Base-by-base conservation (phyloP, 2,329 filamentous ascomycete genomes). In the Drechslera avenae region DNA sequence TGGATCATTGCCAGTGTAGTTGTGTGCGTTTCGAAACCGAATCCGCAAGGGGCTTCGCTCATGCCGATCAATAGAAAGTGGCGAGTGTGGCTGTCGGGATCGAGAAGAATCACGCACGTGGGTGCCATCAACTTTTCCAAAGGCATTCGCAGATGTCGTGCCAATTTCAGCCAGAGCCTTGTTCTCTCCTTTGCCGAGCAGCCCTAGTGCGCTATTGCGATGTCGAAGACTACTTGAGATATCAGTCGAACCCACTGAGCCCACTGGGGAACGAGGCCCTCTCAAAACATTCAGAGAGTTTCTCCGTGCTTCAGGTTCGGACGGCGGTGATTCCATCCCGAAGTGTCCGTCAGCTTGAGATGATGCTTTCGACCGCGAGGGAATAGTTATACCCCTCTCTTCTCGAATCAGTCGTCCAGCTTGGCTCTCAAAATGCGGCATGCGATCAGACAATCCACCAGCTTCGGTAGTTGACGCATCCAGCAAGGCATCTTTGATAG, bases 391-490 rank as follows among this genome's bases (percentile, higher is more conserved):
- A 1, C 61, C 55, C 8, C 52, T 50, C 42, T 68, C 69, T 46
- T 67, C 65, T 5, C 62, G 64, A 13, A 57, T 52, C 13, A 70
- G 36, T 12, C 71, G 74, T 18, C 73, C 74, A 26, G 69, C 66
- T 44, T 77, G 75, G 52, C 65, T 76, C 56, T 73, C 73, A 19
- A 71, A 68, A 44, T 73, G 72, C 12, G 73, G 62, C 37, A 74
- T 68, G 41, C 75, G 75, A n/a, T 60, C 54, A 34, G 83, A 76
- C 6, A 83, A 73, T 0, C 85, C 78, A 57, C 88, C 86, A 64
- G 93, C 88, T 56, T 94, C 91, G 0, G 89, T 91, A 76, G 90
- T 92, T 1, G 91, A 95, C 5, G 94, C 94, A 73, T 97, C 94
- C 23, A 96, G 79, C 13, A 97, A 79, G 5, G 94, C 94, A 73